Base-by-base conservation (phyloP, 1,139 yeast genomes). In the Pichia sp. region DNA sequence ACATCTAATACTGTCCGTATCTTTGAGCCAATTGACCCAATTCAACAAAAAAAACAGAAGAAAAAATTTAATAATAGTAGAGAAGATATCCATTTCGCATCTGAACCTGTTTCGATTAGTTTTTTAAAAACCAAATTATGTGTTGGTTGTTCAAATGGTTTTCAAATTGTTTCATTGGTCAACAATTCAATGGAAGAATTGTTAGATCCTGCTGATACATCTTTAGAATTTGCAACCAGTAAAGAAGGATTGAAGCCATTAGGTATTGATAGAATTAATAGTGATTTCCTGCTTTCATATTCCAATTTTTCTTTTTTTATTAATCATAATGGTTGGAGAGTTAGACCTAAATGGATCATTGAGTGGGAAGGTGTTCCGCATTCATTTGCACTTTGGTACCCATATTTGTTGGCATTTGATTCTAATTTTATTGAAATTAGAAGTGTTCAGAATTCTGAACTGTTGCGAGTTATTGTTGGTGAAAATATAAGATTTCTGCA, bases 291-390 rank as follows among this genome's bases (percentile, higher is more conserved):
- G 58, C 73, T 92, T 49, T 82, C 90, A 62, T 92, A 89, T 61
- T 80, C 95, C 4, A 96, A 89, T 60, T 90, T 92, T 63, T 92
- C 96, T 41, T 92, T 92, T 65, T 87, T 86, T 65, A 95, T 92
- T 55, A 90, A 92, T 59, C 76, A 87, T 49, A 90, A 90, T 62
- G 98, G 98, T 30, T 92, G 98, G 98, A 76, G 97, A 58, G 83
- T 95, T 26, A 80, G 92, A 53, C 90, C 92, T 41, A 92, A 87
- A 43, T 90, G 96, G 94, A 83, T 90, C 55, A 83, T 92, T 45
- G 83, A 85, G 61, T 92, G 98, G 98, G 97, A 92, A 66, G 97
- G 97, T 36, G 77, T 81, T 42, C 97, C 98, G 4, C 95, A 85
- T 59, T 82, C 83, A 51, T 87, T 92, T 63, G 95, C 97, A 10